phyloP scores from a whole-genome alignment of 2,329 filamentous ascomycete species.

The Verticillium tricorpus region DNA sequence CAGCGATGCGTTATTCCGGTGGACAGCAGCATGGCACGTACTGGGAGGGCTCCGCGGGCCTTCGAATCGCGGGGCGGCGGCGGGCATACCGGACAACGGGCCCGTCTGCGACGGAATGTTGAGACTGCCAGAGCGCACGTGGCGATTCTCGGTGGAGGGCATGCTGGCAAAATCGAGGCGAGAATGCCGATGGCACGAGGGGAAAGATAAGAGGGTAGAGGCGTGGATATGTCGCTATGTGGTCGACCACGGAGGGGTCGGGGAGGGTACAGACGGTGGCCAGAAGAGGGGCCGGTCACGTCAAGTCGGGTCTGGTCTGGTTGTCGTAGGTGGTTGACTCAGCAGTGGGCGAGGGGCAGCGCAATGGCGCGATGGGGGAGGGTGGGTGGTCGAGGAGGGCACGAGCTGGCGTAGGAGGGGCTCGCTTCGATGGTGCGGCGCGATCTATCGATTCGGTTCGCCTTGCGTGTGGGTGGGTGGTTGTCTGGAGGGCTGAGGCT shows the following conservation, averaged over 20 bases:
- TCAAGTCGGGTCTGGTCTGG: not conserved
- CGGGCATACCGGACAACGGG: constrained; percentile 23
- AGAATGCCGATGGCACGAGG: constrained; percentile 1
- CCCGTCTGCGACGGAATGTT: constrained; percentile 38
- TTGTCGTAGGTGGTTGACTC: not conserved
- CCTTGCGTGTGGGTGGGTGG: not conserved
- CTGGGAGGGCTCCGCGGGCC: constrained; percentile 60
- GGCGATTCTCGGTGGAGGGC: constrained; percentile 41
- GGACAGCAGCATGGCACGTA: constrained; percentile 21
- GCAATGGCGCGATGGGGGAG: not conserved
- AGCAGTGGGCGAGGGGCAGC: not conserved
- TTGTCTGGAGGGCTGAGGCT: not conserved
- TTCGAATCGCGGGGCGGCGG: constrained; percentile 43
- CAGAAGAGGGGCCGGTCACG: not conserved
- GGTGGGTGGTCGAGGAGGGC: not conserved
- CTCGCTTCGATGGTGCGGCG: not conserved
- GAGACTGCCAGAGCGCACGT: constrained; percentile 54
- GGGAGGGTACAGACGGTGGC: not conserved
- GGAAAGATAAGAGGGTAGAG: not conserved
- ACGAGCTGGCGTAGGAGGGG: not conserved
- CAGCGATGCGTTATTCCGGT: constrained; percentile 2
- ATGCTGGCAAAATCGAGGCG: constrained; percentile 9
- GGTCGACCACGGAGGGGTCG: not conserved
- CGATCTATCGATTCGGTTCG: not conserved
- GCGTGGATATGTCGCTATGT: not conserved